Base-by-base conservation (phyloP, 495 filamentous ascomycete genomes). In the Penicillium pancosmium region DNA sequence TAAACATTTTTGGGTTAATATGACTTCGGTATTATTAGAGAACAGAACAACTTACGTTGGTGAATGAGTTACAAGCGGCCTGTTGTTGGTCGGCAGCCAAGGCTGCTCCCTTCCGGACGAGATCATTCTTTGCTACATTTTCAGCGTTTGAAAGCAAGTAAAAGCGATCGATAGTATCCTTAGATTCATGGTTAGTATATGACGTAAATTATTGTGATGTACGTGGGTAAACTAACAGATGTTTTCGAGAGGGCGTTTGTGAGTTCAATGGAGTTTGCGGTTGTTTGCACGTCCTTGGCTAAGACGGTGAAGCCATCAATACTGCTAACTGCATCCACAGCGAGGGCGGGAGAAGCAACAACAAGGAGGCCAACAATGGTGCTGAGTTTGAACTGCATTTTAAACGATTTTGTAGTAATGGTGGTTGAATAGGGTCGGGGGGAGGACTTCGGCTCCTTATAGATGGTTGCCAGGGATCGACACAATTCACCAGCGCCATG, bases 361-460 rank as follows among this genome's bases (percentile, higher is more conserved):
- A 21, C 44, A 48, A 48, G 44, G 44, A 48, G 44, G 44, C 44
- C 44, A 48, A 48, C 44, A 48, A 48, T 48, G 9, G 44, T 48
- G 44, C 44, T 48, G 44, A 48, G 44, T 48, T 48, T 48, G 44
- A 48, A 48, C 18, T 48, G 44, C 44, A 48, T 48, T 48, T 48
- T 27, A 15, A 25, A 48, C 13, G 44, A 48, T 25, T 48, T 48
- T 48, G 21, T 48, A 48, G 21, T 48, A 27, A 48, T 48, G 44
- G 44, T 48, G 44, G 19, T 48, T 48, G 44, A 48, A 48, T 25
- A 48, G 44, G 18, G 44, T 25, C 21, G 44, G 44, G 44, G 27
- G 27, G 21, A 48, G 44, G 44, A 12, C 44, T 48, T 48, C 44
- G 21, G 44, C 23, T 48, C 23, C 44, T 44, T 44, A 25, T 48